Percentiles rank a stretch among this genome's conserved stretches.
Evolutionary conservation across 768 basidiomycete genomes (phyloP).

Genomic region (Erythrobasidium yunnanense): DNA sequence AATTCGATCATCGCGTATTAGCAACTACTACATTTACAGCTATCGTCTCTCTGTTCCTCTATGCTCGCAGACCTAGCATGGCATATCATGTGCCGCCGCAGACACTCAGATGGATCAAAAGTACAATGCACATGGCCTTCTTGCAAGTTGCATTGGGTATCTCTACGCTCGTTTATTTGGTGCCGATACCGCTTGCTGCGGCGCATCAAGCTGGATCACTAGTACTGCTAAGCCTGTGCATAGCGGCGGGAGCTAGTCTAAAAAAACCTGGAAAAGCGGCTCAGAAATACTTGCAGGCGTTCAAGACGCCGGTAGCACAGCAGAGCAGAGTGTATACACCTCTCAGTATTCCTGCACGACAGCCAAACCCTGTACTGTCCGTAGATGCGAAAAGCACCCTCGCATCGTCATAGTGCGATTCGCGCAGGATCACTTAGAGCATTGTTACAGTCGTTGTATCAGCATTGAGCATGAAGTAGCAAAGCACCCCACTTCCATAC

Average conservation of each 20-base stretch:
- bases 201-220: slow-evolving; percentile 93
- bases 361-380: too few relatives aligned
- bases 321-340: background rate
- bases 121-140: slow-evolving; percentile 41
- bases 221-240: slow-evolving; percentile 66
- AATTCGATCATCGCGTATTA: slow-evolving; percentile 88
- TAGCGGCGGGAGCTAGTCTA: slow-evolving; percentile 62
- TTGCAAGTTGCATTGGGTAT: slow-evolving; percentile 67
- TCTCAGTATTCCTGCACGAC: background rate
- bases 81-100: slow-evolving; percentile 27
- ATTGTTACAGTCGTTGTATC: too few relatives aligned
- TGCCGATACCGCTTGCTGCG: slow-evolving; percentile 83
- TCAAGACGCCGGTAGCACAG: background rate
- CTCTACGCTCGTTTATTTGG: slow-evolving; percentile 77
- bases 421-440: too few relatives aligned
- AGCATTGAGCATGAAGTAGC: too few relatives aligned
- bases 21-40: slow-evolving; percentile 47
- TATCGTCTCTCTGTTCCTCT: slow-evolving; percentile 51
- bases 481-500: too few relatives aligned
- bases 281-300: slow-evolving; percentile 2
- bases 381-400: too few relatives aligned
- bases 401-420: too few relatives aligned
- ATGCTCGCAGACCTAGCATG: slow-evolving; percentile 43
- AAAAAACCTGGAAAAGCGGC: slow-evolving; percentile 49
- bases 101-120: slow-evolving; percentile 53